phyloP scores from a whole-genome alignment of 106 monocot genomes.

The Chionographis japonica region DNA sequence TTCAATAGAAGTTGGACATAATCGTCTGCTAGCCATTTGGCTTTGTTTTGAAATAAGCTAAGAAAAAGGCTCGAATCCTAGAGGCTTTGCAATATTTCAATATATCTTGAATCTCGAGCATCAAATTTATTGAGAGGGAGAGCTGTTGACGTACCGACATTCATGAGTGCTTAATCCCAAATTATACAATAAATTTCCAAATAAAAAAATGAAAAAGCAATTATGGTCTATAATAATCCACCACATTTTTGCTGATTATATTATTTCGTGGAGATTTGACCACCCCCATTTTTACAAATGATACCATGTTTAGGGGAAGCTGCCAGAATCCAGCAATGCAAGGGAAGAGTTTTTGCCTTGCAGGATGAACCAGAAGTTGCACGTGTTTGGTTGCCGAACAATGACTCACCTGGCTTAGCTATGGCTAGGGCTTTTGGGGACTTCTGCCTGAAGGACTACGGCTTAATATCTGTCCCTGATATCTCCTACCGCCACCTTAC shows the following conservation, averaged over 20 bases:
- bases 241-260: no score
- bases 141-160: no score
- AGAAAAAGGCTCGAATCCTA: no score
- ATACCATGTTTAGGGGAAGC: slow-evolving; percentile 46
- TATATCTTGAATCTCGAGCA: no score
- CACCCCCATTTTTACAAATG: background rate
- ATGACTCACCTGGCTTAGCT: slow-evolving; percentile 74
- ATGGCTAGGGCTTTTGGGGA: slow-evolving; percentile 95
- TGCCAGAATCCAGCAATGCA: slow-evolving; percentile 73
- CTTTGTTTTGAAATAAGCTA: no score
- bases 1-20: background rate
- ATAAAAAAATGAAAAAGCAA: no score
- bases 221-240: no score
- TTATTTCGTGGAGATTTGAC: background rate
- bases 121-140: no score
- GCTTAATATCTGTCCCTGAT: slow-evolving; percentile 75
- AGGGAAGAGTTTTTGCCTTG: slow-evolving; percentile 71
- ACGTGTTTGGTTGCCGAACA: slow-evolving; percentile 80
- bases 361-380: slow-evolving; percentile 82
- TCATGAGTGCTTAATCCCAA: no score
- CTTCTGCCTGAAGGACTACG: slow-evolving; percentile 77
- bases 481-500: slow-evolving; percentile 60
- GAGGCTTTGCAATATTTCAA: no score
- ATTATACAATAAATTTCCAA: no score
- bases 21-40: no score